Conservation (phyloP, 1,284 basidiomycete species). For the Ustilago shanxiensis region DNA sequence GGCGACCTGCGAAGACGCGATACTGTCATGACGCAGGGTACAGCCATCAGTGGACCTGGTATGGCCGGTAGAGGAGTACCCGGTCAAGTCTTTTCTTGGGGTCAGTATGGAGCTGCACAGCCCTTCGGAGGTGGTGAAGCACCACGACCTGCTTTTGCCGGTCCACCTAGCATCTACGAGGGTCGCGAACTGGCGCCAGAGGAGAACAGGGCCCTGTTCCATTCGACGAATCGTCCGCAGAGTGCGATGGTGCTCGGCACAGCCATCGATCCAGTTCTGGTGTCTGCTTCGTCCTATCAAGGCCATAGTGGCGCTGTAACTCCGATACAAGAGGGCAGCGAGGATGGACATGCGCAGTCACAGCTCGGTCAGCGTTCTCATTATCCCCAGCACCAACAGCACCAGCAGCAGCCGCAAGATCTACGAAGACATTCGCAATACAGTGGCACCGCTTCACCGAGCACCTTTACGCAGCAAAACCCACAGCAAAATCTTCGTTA, state of each 20-base stretch:
- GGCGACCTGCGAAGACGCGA: conserved; percentile 55
- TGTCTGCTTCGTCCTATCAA: conserved; percentile 32
- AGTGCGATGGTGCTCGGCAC: conserved; percentile 44
- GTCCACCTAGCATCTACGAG: conserved; percentile 60
- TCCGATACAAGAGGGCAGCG: conserved; percentile 36
- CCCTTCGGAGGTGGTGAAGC: conserved; percentile 38
- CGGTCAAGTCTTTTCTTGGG: conserved; percentile 61
- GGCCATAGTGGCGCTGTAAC: conserved; percentile 43
- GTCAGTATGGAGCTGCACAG: conserved; percentile 54
- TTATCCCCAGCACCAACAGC: conserved; percentile 19
- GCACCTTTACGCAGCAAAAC: background rate
- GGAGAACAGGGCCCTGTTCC: conserved; percentile 53
- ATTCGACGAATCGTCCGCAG: conserved; percentile 53
- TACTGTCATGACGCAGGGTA: conserved; percentile 61
- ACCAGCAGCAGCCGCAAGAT: conserved; percentile 18
- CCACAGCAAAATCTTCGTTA: conserved; percentile 8
- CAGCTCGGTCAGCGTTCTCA: conserved; percentile 13
- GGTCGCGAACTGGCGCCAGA: conserved; percentile 46
- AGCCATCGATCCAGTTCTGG: conserved; percentile 33
- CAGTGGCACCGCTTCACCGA: conserved; percentile 9
- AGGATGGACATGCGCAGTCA: conserved; percentile 21
- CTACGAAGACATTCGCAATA: conserved; percentile 24
- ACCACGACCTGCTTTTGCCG: conserved; percentile 56
- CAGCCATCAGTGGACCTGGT: conserved; percentile 56
- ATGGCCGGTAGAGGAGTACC: conserved; percentile 65